These are phyloP conservation scores for Athelia sp. DNA, from an alignment of 1,284 basidiomycete species.

Conservation along the genomic window DNA sequence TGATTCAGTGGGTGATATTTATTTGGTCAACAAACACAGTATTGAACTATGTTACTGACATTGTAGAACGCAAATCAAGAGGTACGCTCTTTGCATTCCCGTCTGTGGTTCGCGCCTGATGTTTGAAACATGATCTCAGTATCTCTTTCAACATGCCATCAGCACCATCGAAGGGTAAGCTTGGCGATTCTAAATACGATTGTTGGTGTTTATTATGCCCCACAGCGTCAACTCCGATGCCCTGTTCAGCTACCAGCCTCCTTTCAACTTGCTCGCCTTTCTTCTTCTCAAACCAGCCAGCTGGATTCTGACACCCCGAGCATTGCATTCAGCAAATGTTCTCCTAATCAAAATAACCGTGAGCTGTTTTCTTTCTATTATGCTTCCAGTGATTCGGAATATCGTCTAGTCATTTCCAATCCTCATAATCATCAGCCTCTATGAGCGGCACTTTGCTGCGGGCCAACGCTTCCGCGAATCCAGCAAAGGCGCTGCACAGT, in stretches of 20 bases:
- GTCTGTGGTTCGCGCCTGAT: neutral
- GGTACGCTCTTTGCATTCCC: constrained; percentile 29
- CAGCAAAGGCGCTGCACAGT: constrained; percentile 45
- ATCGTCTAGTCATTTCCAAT: constrained; percentile 64
- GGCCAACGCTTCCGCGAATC: constrained; percentile 44
- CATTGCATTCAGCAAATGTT: constrained; percentile 77
- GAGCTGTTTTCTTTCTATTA: constrained; percentile 9
- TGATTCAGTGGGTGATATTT: constrained; percentile 51
- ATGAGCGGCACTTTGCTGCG: constrained; percentile 68
- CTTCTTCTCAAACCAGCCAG: constrained; percentile 72
- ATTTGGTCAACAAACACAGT: constrained; percentile 2
- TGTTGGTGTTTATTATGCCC: neutral
- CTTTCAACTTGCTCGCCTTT: constrained; percentile 80
- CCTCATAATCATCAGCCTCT: constrained; percentile 71
- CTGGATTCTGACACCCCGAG: constrained; percentile 65
- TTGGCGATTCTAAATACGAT: neutral
- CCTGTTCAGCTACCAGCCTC: constrained; percentile 87
- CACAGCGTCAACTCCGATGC: constrained; percentile 80
- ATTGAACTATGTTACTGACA: constrained; percentile 5
- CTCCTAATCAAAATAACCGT: constrained; percentile 70
- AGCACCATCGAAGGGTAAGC: constrained; percentile 82
- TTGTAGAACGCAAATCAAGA: constrained; percentile 77
- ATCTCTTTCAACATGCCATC: constrained; percentile 85
- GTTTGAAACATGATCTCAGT: constrained; percentile 36
- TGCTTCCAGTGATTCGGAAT: no score